Conservation (phyloP, 2,329 filamentous ascomycete species). For the Metarhizium humberi region DNA sequence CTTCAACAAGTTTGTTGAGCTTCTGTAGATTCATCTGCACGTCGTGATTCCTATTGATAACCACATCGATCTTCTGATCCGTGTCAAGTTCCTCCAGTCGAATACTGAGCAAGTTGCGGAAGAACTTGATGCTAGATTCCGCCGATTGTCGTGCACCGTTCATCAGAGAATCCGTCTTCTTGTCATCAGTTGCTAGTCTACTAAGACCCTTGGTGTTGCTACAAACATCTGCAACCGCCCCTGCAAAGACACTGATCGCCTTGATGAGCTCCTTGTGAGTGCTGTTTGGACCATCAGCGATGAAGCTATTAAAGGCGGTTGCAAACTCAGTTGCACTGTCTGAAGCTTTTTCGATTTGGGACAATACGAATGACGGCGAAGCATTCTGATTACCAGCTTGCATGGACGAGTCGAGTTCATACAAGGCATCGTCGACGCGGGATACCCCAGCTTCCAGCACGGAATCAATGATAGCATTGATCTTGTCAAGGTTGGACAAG, state of each 20-base stretch:
- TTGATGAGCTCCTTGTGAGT: slow-evolving; percentile 87
- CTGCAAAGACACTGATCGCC: slow-evolving; percentile 81
- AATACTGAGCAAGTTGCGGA: slow-evolving; percentile 89
- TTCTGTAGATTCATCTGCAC: slow-evolving; percentile 90
- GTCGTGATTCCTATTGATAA: slow-evolving; percentile 95
- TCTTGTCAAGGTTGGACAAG: slow-evolving; percentile 78
- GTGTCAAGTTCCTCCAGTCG: slow-evolving; percentile 83
- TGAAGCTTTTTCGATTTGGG: slow-evolving; percentile 94
- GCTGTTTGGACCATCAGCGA: slow-evolving; percentile 89
- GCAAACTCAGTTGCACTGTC: slow-evolving; percentile 94
- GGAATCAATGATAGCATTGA: slow-evolving; percentile 95
- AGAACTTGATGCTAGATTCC: slow-evolving; percentile 83
- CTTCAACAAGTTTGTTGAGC: slow-evolving; percentile 86
- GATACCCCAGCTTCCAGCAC: slow-evolving; percentile 89
- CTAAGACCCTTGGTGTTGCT: slow-evolving; percentile 94
- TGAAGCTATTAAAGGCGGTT: slow-evolving; percentile 96
- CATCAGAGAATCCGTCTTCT: slow-evolving; percentile 80
- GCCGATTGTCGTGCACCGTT: slow-evolving; percentile 77
- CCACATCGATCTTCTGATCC: slow-evolving; percentile 89
- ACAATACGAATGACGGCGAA: slow-evolving; percentile 86
- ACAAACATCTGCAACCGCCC: slow-evolving; percentile 85
- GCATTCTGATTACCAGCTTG: slow-evolving; percentile 98
- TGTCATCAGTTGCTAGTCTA: slow-evolving; percentile 88
- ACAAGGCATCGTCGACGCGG: slow-evolving; percentile 90
- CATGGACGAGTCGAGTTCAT: slow-evolving; percentile 96